Evolutionary conservation across 2,329 filamentous ascomycete species (phyloP), one percentile per base, ranked within the genome.

Genomic region (Metarhizium robertsii): DNA sequence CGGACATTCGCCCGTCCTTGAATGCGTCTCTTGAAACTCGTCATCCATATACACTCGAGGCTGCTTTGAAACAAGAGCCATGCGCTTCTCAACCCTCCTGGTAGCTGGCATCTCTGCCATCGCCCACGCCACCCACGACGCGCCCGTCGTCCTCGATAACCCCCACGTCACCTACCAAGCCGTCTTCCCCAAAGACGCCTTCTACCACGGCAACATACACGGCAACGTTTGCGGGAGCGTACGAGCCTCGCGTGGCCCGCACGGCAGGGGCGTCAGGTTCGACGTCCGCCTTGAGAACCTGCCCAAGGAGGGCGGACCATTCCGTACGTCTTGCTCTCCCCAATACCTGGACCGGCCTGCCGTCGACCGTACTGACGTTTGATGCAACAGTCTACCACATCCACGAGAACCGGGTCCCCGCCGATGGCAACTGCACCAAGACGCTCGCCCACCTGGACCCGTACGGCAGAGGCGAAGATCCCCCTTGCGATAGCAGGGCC

Each of bases 401-500:
- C 61, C 88, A 92, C 70, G 79, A 78, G 53, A 64, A 74, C 18
- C 81, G 83, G 8, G 84, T 90, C 11, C 80, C 84, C 5, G 68
- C 67, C 29, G 72, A 83, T 59, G 88, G 87, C 60, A 89, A 90
- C 77, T 92, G 88, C 75, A 86, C 80, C 52, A 69, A 69, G 4
- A 85, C 88, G 1, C 74, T 81, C 4, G 81, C 75, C 2, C 88
- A 92, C 65, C 78, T 90, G 13, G 87, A 92, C 65, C 88, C 88
- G 18, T 88, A 78, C 67, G 66, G 76, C 52, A 84, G 86, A 52
- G 83, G 82, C 59, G 82, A 90, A 65, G 70, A 69, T 2, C 74
- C 83, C 4, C 63, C 78, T 5, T 92, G 88, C 71, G 75, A 90
- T 64, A 42, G 71, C 11, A 62, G 66, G 10, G 65, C 72, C 6